phyloP scores from a whole-genome alignment of 2,329 filamentous ascomycete species.

The Alternaria burnsii region DNA sequence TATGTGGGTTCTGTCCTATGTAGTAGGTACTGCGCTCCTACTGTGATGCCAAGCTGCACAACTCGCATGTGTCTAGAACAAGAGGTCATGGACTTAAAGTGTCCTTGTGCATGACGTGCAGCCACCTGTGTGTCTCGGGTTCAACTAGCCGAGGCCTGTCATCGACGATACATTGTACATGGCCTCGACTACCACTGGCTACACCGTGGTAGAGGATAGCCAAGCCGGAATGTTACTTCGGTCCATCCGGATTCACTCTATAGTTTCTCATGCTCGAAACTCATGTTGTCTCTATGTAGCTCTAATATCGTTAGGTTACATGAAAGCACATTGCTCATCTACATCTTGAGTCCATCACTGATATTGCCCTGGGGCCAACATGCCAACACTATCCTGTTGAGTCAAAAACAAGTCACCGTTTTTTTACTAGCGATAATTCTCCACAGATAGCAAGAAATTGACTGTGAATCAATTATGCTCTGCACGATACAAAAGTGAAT shows the following conservation, averaged over 20 bases:
- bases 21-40: slow-evolving; percentile 10
- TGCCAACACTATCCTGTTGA: not conserved
- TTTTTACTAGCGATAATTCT: not conserved
- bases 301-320: not conserved
- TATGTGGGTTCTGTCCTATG: slow-evolving; percentile 2
- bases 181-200: not conserved
- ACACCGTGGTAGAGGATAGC: not conserved
- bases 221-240: not conserved
- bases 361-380: not conserved
- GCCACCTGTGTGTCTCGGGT: slow-evolving; percentile 2
- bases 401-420: not conserved
- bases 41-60: slow-evolving; percentile 13
- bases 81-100: slow-evolving; percentile 8
- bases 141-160: not conserved
- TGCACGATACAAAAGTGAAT: not conserved
- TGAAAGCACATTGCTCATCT: not conserved
- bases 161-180: slow-evolving; percentile 13
- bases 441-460: not conserved
- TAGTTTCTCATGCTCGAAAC: not conserved
- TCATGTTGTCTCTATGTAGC: not conserved
- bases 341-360: not conserved
- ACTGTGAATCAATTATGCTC: not conserved
- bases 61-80: slow-evolving; percentile 13
- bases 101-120: slow-evolving; percentile 14
- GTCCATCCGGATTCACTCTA: not conserved